Base-by-base conservation (phyloP, 163 green algal genomes). In the Chlorella variabilis region DNA sequence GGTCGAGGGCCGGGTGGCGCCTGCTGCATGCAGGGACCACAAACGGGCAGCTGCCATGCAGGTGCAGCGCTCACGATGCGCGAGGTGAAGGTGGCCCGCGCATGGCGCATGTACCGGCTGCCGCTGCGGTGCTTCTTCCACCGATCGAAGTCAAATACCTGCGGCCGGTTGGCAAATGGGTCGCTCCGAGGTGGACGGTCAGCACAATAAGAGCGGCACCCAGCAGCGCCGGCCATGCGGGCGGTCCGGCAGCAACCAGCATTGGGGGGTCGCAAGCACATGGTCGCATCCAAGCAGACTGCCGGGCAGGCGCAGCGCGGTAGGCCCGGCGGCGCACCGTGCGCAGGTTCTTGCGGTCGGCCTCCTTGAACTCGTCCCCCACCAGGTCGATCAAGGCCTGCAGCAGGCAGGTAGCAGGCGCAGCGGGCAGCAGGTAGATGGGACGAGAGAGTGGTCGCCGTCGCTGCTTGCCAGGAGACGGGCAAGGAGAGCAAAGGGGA, bases 71-170 rank as follows among this genome's bases (percentile, higher is more conserved):
- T 39, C 36, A 79, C 71, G 33, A 62, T 69, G 54, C 71, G 71
- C 0, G 71, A 79, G 8, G 38, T 68, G 36, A 86, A 63, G 20
- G 93, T 84, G 27, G 85, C 90, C 13, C 34, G 48, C 15, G 93
- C 36, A 66, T 95, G 91, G 51, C 90, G 85, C 5, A 84, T 54
- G 71, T 95, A 95, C 33, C 91, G 84, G 25, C 59, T 84, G 31
- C 76, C 82, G 58, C 73, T 86, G 34, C 91, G 80, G 84, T 95
- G 91, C 51, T 45, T 58, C 48, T 59, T 39, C 82, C 82, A 87
- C n/a, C 67, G 67, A 3, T 78, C 62, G 59, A 87, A 83, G 39
- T 87, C 82, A 75, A 87, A 87, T 34, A 83, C 82, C 67, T 81
- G 58, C 27, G 3, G 17, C 59, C 6, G 59, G 29, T 9, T 9